Conservation (phyloP, 2,329 filamentous ascomycete species). For the Amylocarpus encephaloides region DNA sequence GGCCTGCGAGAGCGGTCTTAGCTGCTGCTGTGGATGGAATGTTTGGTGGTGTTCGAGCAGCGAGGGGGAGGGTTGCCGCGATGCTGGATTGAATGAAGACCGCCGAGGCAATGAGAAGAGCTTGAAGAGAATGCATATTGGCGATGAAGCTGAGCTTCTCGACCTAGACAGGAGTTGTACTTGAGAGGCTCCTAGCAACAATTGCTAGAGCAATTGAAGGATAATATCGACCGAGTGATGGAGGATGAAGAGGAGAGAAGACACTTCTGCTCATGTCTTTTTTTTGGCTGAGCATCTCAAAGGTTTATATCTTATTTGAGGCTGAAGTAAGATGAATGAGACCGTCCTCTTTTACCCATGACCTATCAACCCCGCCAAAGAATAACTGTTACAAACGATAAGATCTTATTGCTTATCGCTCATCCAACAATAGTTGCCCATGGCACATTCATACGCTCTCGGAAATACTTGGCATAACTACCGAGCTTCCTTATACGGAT, state of each 20-base stretch:
- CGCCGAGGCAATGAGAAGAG: not conserved
- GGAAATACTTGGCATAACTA: conserved; percentile 2
- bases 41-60: not conserved
- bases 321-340: not conserved
- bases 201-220: not conserved
- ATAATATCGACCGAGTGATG: not conserved
- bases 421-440: conserved; percentile 6
- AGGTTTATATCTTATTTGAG: conserved; percentile 5
- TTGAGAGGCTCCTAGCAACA: not conserved
- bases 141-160: not conserved
- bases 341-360: not conserved
- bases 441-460: conserved; percentile 2
- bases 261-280: conserved; percentile 1
- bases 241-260: not conserved
- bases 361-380: not conserved
- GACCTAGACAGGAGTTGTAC: not conserved
- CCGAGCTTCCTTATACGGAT: conserved; percentile 8
- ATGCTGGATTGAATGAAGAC: not conserved
- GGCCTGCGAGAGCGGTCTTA: conserved; percentile 47
- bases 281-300: not conserved
- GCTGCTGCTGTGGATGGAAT: conserved; percentile 56
- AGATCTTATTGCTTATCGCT: conserved; percentile 3
- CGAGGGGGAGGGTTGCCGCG: not conserved
- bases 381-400: not conserved
- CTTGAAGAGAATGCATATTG: conserved; percentile 2